Conservation (phyloP, 257 asterid species). For the Solanum lignicaule region DNA sequence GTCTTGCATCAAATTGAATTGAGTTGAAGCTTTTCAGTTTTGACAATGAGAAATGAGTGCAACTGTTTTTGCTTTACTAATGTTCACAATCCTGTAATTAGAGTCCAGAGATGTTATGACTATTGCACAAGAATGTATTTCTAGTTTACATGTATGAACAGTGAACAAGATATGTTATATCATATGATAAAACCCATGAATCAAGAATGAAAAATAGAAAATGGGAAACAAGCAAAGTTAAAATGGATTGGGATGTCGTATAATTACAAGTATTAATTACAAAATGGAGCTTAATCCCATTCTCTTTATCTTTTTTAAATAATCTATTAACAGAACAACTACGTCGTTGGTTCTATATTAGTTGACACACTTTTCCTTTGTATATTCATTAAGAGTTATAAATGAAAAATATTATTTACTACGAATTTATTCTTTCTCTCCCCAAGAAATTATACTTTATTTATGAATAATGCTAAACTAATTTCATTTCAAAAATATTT, state of each 20-base stretch:
- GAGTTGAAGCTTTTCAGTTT: neutral
- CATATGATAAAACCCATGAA: neutral
- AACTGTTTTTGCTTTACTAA: neutral
- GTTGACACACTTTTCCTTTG: no score
- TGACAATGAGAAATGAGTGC: neutral
- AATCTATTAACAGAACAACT: no score
- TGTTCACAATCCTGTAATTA: neutral
- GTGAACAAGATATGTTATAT: neutral
- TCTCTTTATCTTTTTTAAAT: neutral
- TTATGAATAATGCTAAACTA: neutral
- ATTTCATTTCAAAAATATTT: neutral
- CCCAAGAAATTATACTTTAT: neutral
- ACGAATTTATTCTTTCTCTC: neutral
- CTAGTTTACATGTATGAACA: neutral
- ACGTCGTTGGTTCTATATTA: no score
- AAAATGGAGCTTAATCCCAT: neutral
- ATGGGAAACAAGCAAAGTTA: neutral
- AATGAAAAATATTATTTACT: no score
- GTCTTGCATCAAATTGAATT: neutral
- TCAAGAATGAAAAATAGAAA: neutral
- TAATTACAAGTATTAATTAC: neutral
- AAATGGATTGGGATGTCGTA: neutral
- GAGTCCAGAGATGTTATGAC: neutral
- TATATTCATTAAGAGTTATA: no score
- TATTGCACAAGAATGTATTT: neutral